Base-by-base conservation (phyloP, 2,329 filamentous ascomycete species). In the Alternaria incomplexa region DNA sequence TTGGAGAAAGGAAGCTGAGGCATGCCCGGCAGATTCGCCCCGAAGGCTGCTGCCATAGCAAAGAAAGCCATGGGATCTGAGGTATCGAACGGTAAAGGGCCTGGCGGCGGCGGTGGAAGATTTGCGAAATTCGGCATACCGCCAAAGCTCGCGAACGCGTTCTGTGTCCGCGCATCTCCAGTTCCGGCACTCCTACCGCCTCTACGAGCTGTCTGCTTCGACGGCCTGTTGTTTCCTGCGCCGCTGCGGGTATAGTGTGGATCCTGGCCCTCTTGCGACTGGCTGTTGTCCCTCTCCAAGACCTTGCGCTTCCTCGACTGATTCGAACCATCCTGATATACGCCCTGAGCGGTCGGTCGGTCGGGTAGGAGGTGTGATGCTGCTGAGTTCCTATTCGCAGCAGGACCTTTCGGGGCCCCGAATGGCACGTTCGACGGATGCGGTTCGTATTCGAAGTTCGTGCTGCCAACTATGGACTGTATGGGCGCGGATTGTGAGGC, bases 41-140 rank as follows among this genome's bases (percentile, higher is more conserved):
- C 69, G 50, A 77, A 62, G 5, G 69, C 67, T 15, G 86, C 85
- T 67, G 90, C 87, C 81, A 91, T 87, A 26, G 86, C 85, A 68
- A 92, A 81, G 12, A 87, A 84, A 22, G 89, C 85, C 80, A 92
- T 83, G 0, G 89, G 87, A 66, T 88, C 85, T 62, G 83, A 85
- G 2, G 86, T 84, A 68, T 90, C 87, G 56, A 90, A 85, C 1
- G 82, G 79, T 4, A 84, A 81, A 66, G 88, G 84, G 1, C 82
- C 83, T 17, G 82, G 74, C 11, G 81, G 77, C 28, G 73, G 76
- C n/a, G 75, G 72, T 4, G 86, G 82, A 62, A 81, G 68, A 13
- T 61, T 62, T 8, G 67, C 51, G 56, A 72, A 63, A 47, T 61
- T 71, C 20, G 66, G 64, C 61, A 66, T 63, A 12, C 58, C 55